A percentile compares a stretch with the other conserved stretches of the same genome.
phyloP scores from a whole-genome alignment of 2,329 filamentous ascomycete genomes.

The Penicillium capsulatum region DNA sequence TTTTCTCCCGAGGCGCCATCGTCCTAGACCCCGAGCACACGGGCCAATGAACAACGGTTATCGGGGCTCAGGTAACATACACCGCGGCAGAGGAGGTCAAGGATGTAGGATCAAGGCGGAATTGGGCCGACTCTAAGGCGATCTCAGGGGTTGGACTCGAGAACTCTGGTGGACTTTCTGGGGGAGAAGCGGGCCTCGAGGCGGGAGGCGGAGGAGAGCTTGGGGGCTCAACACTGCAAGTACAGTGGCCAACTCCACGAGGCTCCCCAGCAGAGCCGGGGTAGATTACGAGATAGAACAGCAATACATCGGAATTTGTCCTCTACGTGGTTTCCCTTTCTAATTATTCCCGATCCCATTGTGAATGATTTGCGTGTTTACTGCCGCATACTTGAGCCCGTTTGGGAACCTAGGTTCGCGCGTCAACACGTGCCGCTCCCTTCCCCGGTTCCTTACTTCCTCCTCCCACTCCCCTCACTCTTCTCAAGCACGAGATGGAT shows the following conservation, averaged over 20 bases:
- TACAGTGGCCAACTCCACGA: too few relatives aligned
- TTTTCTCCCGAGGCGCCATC: slow-evolving; percentile 62
- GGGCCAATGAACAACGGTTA: slow-evolving; percentile 16
- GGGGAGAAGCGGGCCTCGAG: not conserved
- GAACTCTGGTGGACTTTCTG: not conserved
- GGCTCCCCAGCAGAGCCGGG: too few relatives aligned
- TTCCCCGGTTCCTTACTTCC: slow-evolving; percentile 6
- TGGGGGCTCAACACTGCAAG: slow-evolving; percentile 5
- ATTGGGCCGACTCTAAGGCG: too few relatives aligned
- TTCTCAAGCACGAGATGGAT: slow-evolving; percentile 34
- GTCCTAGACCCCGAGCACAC: slow-evolving; percentile 8
- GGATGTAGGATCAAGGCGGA: not conserved
- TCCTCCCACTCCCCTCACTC: not conserved
- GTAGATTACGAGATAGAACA: too few relatives aligned
- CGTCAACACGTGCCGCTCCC: slow-evolving; percentile 17
- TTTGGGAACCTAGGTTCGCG: slow-evolving; percentile 10
- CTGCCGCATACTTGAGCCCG: not conserved
- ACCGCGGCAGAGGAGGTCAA: too few relatives aligned
- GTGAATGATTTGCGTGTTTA: too few relatives aligned
- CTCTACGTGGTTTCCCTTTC: too few relatives aligned
- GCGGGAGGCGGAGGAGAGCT: slow-evolving; percentile 2
- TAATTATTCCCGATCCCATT: too few relatives aligned
- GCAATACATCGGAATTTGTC: too few relatives aligned
- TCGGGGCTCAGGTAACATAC: not conserved
- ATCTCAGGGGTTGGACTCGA: too few relatives aligned